phyloP scores from a whole-genome alignment of 129 eudicot genomes.

The Chrysanthemum seticuspe region DNA sequence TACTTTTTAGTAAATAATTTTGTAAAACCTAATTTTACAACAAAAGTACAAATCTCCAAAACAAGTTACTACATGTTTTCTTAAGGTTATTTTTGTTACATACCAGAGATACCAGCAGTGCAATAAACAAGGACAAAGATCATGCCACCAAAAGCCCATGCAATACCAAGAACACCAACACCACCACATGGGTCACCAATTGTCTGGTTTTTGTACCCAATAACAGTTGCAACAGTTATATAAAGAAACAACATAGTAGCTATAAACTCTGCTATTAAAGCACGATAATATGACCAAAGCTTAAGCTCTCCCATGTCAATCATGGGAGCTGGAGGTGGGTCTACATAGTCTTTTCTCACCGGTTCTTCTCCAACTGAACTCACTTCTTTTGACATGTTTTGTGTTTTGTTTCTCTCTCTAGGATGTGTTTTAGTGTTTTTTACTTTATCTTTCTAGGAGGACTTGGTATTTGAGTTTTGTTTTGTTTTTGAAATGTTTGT shows the following conservation, averaged over 20 bases:
- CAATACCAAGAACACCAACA: slow-evolving; percentile 78
- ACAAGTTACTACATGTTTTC: too few species aligned
- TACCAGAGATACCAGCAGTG: slow-evolving; percentile 98
- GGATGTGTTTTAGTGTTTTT: slow-evolving; percentile 20
- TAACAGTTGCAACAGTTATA: slow-evolving; percentile 84
- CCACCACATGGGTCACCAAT: slow-evolving; percentile 61
- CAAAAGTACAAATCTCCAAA: background rate
- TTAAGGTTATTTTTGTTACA: background rate
- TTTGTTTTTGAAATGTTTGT: slow-evolving; percentile 4
- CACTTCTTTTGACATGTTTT: slow-evolving; percentile 62
- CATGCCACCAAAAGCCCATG: slow-evolving; percentile 98
- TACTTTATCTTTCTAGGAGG: background rate
- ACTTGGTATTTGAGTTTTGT: slow-evolving; percentile 1
- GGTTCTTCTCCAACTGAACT: slow-evolving; percentile 48
- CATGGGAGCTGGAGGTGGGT: slow-evolving; percentile 92
- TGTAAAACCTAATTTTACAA: background rate
- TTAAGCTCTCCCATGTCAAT: slow-evolving; percentile 67
- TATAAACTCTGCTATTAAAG: slow-evolving; percentile 79
- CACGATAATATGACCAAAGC: slow-evolving; percentile 89
- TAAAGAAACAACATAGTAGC: slow-evolving; percentile 91
- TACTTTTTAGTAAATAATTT: background rate
- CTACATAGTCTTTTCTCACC: slow-evolving; percentile 73
- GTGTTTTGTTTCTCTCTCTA: slow-evolving; percentile 22
- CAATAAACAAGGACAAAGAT: slow-evolving; percentile 88
- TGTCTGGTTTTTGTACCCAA: slow-evolving; percentile 72